phyloP scores from a whole-genome alignment of 768 basidiomycete genomes.

The Kwoniella shandongensis region DNA sequence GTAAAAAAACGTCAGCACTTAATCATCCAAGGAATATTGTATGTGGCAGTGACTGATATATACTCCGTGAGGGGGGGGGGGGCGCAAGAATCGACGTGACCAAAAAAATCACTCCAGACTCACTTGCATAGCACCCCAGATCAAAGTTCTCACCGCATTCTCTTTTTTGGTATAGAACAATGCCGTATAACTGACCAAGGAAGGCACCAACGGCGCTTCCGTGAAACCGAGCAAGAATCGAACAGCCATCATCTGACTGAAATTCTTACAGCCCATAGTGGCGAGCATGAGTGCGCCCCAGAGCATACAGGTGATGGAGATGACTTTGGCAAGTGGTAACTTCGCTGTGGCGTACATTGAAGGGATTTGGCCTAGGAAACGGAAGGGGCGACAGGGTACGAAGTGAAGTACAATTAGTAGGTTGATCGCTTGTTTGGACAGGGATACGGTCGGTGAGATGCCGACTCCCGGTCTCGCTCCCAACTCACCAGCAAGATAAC shows the following conservation, averaged over 20 bases:
- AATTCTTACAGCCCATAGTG: conserved; percentile 56
- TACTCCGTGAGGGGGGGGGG: too few relatives aligned
- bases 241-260: conserved; percentile 53
- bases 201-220: conserved; percentile 55
- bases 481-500: conserved; percentile 24
- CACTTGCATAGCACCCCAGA: conserved; percentile 31
- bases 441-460: not conserved
- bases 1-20: too few relatives aligned
- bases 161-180: conserved; percentile 25
- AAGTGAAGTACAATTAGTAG: too few relatives aligned
- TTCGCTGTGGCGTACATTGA: conserved; percentile 20
- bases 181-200: conserved; percentile 58
- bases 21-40: too few relatives aligned
- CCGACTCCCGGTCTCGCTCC: not conserved
- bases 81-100: too few relatives aligned
- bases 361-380: conserved; percentile 28
- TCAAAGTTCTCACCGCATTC: conserved; percentile 15
- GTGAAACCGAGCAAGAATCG: conserved; percentile 70
- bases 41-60: too few relatives aligned
- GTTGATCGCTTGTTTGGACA: too few relatives aligned
- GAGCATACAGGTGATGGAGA: conserved; percentile 15
- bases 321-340: conserved; percentile 22
- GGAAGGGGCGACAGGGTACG: too few relatives aligned
- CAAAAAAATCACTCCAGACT: too few relatives aligned
- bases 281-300: conserved; percentile 25